phyloP scores from a whole-genome alignment of 2,329 filamentous ascomycete genomes.

The Aspergillus ochraceoroseus region DNA sequence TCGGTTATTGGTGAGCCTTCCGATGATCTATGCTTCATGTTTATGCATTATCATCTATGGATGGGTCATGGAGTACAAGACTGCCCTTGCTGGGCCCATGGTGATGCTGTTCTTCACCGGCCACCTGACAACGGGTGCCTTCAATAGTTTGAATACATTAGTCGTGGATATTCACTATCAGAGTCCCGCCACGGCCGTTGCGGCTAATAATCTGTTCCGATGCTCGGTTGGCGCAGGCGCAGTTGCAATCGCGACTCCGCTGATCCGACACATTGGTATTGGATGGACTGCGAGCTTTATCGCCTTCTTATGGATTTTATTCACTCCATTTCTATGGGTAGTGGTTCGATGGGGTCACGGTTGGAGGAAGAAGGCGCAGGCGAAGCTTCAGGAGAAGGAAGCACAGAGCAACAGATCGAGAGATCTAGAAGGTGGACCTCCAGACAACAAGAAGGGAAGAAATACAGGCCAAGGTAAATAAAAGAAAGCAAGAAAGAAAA shows the following conservation, averaged over 20 bases:
- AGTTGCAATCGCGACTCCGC: slow-evolving; percentile 19
- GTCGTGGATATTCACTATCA: slow-evolving; percentile 38
- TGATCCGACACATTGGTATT: slow-evolving; percentile 24
- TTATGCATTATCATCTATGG: slow-evolving; percentile 34
- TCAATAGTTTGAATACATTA: slow-evolving; percentile 43
- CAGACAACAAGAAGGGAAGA: too few relatives aligned
- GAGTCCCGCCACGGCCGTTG: slow-evolving; percentile 21
- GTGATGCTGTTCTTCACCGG: slow-evolving; percentile 34
- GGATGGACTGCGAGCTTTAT: slow-evolving; percentile 27
- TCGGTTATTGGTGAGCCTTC: slow-evolving; percentile 32
- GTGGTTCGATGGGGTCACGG: too few relatives aligned
- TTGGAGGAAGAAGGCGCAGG: too few relatives aligned
- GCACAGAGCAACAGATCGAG: too few relatives aligned
- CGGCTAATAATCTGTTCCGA: slow-evolving; percentile 24
- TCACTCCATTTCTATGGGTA: slow-evolving; percentile 21
- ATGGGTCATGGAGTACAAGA: slow-evolving; percentile 36
- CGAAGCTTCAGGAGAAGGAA: too few relatives aligned
- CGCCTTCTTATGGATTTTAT: slow-evolving; percentile 21
- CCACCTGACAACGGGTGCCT: slow-evolving; percentile 32
- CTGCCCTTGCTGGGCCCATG: slow-evolving; percentile 31
- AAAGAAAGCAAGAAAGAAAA: too few relatives aligned
- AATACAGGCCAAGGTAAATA: too few relatives aligned
- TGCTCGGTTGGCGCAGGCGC: slow-evolving; percentile 25
- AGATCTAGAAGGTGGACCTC: too few relatives aligned
- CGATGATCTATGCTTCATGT: slow-evolving; percentile 27